Conservation (phyloP, 345 rosid species). For the Abelmoschus esculentus region DNA sequence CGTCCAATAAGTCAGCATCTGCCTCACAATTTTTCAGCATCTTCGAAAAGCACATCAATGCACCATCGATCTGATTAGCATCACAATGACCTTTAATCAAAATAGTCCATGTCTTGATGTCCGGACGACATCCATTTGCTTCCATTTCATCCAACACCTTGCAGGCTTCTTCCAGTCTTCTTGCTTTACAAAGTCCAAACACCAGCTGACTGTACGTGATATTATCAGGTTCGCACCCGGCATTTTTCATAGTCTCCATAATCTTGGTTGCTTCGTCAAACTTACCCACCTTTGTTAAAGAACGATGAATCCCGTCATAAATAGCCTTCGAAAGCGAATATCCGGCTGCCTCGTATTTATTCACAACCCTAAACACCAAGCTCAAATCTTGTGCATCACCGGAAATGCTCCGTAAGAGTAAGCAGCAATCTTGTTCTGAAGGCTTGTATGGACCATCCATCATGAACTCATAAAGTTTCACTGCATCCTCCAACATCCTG, state of each 20-base stretch:
- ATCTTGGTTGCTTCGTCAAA: constrained; percentile 71
- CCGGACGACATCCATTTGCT: constrained; percentile 50
- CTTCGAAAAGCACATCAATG: constrained; percentile 45
- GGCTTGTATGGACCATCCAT: constrained; percentile 86
- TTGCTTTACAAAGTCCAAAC: constrained; percentile 79
- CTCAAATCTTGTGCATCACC: constrained; percentile 39
- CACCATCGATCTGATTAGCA: constrained; percentile 53
- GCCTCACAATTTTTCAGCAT: constrained; percentile 42
- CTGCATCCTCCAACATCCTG: constrained; percentile 60
- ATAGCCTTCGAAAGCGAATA: constrained; percentile 52
- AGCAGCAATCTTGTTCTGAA: constrained; percentile 53
- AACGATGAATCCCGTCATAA: constrained; percentile 77
- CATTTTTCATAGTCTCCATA: constrained; percentile 49
- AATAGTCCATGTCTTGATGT: constrained; percentile 74
- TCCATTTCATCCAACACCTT: constrained; percentile 64
- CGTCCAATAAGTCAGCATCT: constrained; percentile 64
- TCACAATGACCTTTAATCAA: constrained; percentile 76
- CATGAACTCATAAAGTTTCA: constrained; percentile 76
- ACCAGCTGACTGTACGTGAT: constrained; percentile 74
- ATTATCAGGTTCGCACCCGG: constrained; percentile 74
- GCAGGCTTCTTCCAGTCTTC: constrained; percentile 64
- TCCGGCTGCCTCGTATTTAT: constrained; percentile 50
- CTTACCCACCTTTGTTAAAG: constrained; percentile 48
- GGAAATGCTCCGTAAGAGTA: constrained; percentile 52
- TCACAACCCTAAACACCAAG: constrained; percentile 57